Conservation (phyloP, 768 basidiomycete species). For the Wakefieldia striispora region DNA sequence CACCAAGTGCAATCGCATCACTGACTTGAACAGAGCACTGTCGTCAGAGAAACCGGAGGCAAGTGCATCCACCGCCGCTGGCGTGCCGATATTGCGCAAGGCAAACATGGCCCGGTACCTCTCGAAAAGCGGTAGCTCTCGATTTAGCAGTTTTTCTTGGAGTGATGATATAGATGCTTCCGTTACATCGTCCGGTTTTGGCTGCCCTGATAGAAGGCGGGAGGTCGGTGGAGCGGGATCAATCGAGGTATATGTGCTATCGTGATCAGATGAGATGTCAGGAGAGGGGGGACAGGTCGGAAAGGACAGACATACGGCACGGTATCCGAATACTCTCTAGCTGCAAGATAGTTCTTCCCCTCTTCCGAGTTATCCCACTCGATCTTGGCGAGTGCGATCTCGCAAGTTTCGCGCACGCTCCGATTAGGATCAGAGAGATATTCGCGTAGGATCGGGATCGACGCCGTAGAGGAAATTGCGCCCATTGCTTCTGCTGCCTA, state of each 20-base stretch:
- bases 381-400: constrained; percentile 95
- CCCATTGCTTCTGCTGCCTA: constrained; percentile 99
- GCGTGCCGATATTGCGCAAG: constrained; percentile 86
- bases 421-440: constrained; percentile 71
- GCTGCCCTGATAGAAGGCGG: constrained; percentile 51
- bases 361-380: constrained; percentile 86
- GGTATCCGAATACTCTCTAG: constrained; percentile 29
- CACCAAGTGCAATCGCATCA: constrained; percentile 1
- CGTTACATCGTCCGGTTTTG: constrained; percentile 50
- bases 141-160: constrained; percentile 62
- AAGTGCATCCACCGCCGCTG: constrained; percentile 84
- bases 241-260: constrained; percentile 74
- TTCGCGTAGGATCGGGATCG: constrained; percentile 66
- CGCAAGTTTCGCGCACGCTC: constrained; percentile 91
- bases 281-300: background rate
- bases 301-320: constrained; percentile 34
- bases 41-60: constrained; percentile 88
- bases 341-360: constrained; percentile 47
- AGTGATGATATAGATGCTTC: constrained; percentile 52
- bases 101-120: constrained; percentile 99
- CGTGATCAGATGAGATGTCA: background rate
- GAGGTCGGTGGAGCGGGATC: constrained; percentile 88
- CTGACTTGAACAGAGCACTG: constrained; percentile 91
- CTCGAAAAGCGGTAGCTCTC: constrained; percentile 72
- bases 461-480: constrained; percentile 72